phyloP scores from a whole-genome alignment of 345 rosid species.

The Eucalyptus pauciflora region DNA sequence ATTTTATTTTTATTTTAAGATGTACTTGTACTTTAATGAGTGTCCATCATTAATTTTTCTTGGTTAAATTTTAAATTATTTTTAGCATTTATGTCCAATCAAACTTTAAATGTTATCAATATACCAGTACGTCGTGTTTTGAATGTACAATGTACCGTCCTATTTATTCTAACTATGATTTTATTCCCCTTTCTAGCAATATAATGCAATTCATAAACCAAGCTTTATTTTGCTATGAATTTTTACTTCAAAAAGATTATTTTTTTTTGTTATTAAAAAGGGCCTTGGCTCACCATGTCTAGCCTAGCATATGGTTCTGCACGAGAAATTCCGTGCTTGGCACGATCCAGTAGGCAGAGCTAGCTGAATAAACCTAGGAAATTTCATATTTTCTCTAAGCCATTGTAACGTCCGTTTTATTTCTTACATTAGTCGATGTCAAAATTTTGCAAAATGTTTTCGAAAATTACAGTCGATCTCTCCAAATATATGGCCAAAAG shows the following conservation, averaged over 20 bases:
- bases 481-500: not conserved
- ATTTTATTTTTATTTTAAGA: not conserved
- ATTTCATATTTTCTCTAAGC: not conserved
- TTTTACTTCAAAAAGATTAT: not conserved
- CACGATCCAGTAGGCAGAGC: not conserved
- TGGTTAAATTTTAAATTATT: not conserved
- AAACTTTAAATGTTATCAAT: not conserved
- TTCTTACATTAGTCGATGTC: not conserved
- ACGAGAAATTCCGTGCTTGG: not conserved
- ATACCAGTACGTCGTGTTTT: not conserved
- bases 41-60: not conserved
- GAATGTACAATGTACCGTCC: not conserved
- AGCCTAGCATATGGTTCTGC: not conserved
- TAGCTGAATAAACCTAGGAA: not conserved
- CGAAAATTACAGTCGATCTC: not conserved
- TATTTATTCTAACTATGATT: not conserved
- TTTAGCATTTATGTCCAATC: not conserved
- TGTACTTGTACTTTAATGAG: not conserved
- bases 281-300: not conserved
- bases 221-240: not conserved
- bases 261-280: not conserved
- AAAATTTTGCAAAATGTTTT: not conserved
- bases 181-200: not conserved
- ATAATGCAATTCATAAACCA: not conserved
- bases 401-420: not conserved